Evolutionary conservation across 2,329 filamentous ascomycete genomes (phyloP).

Genomic region (Fusarium metavorans): DNA sequence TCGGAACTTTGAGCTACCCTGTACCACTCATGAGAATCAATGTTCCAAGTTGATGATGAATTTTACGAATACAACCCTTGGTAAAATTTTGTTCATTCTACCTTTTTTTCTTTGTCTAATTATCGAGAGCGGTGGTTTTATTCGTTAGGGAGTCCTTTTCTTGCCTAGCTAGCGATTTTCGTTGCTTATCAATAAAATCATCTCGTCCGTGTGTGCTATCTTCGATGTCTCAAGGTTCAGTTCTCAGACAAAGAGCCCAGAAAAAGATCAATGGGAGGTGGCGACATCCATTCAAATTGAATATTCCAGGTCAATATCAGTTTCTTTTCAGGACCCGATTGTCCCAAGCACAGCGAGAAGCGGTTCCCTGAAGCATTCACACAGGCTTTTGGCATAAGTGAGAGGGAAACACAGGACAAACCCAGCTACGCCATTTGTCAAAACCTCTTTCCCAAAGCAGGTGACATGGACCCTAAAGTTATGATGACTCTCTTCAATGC

Average conservation of each 20-base stretch:
- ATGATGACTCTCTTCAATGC: background rate
- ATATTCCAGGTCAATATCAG: too few species aligned
- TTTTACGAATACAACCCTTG: background rate
- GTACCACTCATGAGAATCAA: background rate
- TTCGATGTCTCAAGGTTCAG: too few species aligned
- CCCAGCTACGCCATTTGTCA: too few species aligned
- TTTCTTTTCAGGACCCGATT: too few species aligned
- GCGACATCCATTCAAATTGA: too few species aligned
- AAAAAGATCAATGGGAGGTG: too few species aligned
- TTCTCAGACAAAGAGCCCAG: background rate
- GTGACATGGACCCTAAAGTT: background rate
- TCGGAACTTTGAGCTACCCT: constrained; percentile 27
- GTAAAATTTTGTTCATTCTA: too few species aligned
- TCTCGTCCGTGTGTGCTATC: background rate
- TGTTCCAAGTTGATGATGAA: background rate
- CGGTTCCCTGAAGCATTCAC: too few species aligned
- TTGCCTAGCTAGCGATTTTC: background rate
- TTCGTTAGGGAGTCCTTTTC: background rate
- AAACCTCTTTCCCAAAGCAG: background rate
- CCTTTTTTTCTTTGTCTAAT: background rate
- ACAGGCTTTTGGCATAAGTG: too few species aligned
- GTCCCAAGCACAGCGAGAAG: too few species aligned
- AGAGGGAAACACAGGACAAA: too few species aligned
- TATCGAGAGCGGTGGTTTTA: background rate
- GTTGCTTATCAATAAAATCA: too few species aligned